Conservation (phyloP, 1,139 yeast species). For the Magnusiomyces fungicola region DNA sequence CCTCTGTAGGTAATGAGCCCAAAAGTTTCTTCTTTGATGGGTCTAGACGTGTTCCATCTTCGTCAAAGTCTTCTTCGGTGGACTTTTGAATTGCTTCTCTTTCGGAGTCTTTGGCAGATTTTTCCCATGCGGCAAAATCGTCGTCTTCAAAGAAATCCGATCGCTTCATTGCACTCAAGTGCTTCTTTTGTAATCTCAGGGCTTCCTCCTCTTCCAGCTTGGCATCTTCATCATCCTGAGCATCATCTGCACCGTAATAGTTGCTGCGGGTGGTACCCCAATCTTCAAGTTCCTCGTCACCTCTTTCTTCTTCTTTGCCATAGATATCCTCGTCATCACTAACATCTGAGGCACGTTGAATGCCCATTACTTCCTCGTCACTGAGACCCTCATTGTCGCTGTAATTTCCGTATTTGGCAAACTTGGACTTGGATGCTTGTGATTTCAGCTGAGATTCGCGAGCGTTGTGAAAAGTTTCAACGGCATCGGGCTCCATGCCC, state of each 20-base stretch:
- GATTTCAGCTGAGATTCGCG: conserved; percentile 8
- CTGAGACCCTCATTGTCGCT: conserved; percentile 39
- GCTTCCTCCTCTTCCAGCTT: conserved; percentile 85
- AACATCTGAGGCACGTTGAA: conserved; percentile 24
- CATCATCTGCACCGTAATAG: conserved; percentile 77
- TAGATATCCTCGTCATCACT: conserved; percentile 29
- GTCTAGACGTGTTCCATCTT: background rate
- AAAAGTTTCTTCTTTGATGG: conserved; percentile 3
- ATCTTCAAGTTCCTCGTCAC: conserved; percentile 49
- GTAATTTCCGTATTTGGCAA: background rate
- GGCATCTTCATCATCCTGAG: conserved; percentile 67
- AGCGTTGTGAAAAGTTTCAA: conserved; percentile 13
- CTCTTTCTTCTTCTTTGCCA: conserved; percentile 29
- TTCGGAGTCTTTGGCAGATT: conserved; percentile 27
- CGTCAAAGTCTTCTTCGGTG: conserved; percentile 8
- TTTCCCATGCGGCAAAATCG: conserved; percentile 47
- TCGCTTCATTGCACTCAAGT: conserved; percentile 69
- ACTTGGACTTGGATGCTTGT: conserved; percentile 10
- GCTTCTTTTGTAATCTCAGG: conserved; percentile 75
- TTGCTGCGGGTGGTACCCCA: conserved; percentile 77
- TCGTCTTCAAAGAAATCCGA: conserved; percentile 84
- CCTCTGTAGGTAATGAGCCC: conserved; percentile 31
- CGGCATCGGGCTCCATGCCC: conserved; percentile 15
- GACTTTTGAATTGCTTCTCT: conserved; percentile 29
- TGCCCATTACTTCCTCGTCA: conserved; percentile 45